Evolutionary conservation across 768 basidiomycete species (phyloP).

Genomic region (Tulasnella sp.): DNA sequence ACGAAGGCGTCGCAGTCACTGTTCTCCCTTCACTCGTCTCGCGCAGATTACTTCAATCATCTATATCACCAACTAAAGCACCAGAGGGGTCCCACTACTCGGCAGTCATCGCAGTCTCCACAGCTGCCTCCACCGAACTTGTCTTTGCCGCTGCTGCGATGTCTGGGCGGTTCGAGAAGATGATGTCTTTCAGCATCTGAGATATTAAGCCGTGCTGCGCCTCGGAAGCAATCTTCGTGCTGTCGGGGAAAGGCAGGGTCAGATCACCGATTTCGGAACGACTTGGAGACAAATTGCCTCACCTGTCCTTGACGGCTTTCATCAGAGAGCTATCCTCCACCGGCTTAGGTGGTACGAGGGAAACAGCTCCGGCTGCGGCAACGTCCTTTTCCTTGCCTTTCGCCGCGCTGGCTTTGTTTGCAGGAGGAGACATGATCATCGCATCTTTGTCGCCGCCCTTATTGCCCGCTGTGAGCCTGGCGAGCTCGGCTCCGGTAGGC

Average conservation of each 20-base stretch:
- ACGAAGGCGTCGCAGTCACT: neutral
- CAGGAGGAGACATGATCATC: slow-evolving; percentile 13
- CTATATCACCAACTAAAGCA: neutral
- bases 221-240: slow-evolving; percentile 82
- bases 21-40: neutral
- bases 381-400: slow-evolving; percentile 30
- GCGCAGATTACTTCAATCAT: neutral
- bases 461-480: slow-evolving; percentile 40
- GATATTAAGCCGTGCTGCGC: slow-evolving; percentile 90
- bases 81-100: neutral
- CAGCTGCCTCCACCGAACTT: neutral
- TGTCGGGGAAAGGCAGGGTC: slow-evolving; percentile 29
- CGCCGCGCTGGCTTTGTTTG: slow-evolving; percentile 35
- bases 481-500: slow-evolving; percentile 34
- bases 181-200: slow-evolving; percentile 86
- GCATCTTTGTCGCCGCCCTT: slow-evolving; percentile 3
- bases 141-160: neutral
- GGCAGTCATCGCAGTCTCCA: slow-evolving; percentile 9
- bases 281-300: slow-evolving; percentile 23
- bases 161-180: slow-evolving; percentile 43
- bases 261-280: neutral
- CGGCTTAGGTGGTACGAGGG: slow-evolving; percentile 45
- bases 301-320: slow-evolving; percentile 92
- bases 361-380: neutral
- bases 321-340: slow-evolving; percentile 81